Conservation (phyloP, 78 protist genomes). For the Pelomyxa schiedti region DNA sequence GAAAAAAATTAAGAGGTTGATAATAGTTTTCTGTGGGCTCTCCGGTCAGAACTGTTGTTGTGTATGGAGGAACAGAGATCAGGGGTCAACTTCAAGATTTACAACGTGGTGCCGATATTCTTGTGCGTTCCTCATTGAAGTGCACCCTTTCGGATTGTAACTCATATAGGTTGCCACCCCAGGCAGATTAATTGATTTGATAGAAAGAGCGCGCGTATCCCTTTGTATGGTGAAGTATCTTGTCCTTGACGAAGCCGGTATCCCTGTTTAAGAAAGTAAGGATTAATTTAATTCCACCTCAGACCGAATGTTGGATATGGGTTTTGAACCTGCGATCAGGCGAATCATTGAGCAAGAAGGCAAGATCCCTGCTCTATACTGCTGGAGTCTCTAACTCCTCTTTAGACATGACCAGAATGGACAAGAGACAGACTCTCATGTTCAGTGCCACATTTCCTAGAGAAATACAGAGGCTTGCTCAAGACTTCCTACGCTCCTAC, state of each 20-base stretch:
- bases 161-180: slow-evolving; percentile 98
- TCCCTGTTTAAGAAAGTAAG: too few species aligned
- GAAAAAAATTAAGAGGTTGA: too few species aligned
- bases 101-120: slow-evolving; percentile 89
- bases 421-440: slow-evolving; percentile 91
- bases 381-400: too few species aligned
- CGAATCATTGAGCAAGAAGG: slow-evolving; percentile 68
- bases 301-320: slow-evolving; percentile 95
- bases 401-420: slow-evolving; percentile 78
- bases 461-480: slow-evolving; percentile 89
- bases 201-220: slow-evolving; percentile 75
- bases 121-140: too few species aligned
- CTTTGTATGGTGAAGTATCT: slow-evolving; percentile 55
- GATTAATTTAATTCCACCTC: neutral
- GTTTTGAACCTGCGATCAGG: slow-evolving; percentile 97
- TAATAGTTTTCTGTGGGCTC: slow-evolving; percentile 83
- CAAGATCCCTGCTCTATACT: too few species aligned
- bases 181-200: slow-evolving; percentile 91
- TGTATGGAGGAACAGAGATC: slow-evolving; percentile 95
- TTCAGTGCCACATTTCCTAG: slow-evolving; percentile 97
- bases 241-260: slow-evolving; percentile 96
- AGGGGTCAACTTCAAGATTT: slow-evolving; percentile 77
- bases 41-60: slow-evolving; percentile 58
- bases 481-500: slow-evolving; percentile 84
- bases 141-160: too few species aligned